Percentiles rank a stretch among this genome's conserved stretches.
phyloP scores from a whole-genome alignment of 768 basidiomycete genomes.

The Mycena venus region DNA sequence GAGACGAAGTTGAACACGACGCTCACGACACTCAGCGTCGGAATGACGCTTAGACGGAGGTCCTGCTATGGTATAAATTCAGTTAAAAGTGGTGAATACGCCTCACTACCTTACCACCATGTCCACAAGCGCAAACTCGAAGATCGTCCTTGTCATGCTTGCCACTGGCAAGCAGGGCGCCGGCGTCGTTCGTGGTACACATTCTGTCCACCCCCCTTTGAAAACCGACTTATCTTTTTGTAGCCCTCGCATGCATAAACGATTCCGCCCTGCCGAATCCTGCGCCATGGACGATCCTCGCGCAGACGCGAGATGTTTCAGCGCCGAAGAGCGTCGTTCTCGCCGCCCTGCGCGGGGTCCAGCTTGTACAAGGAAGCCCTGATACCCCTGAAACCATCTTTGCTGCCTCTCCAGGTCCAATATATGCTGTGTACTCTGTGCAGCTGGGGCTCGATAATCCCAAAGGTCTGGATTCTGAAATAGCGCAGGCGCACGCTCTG shows the following conservation, averaged over 20 bases:
- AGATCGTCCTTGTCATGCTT: slow-evolving; percentile 22
- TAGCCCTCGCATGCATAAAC: slow-evolving; percentile 14
- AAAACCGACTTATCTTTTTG: no score
- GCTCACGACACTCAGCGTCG: neutral
- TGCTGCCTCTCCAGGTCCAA: slow-evolving; percentile 3
- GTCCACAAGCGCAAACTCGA: slow-evolving; percentile 1
- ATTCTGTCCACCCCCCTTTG: no score
- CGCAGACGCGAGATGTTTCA: slow-evolving; percentile 10
- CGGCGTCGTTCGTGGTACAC: slow-evolving; percentile 21
- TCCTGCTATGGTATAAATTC: neutral
- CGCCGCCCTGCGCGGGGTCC: slow-evolving; percentile 14
- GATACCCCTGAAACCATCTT: slow-evolving; percentile 14
- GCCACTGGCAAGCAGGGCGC: slow-evolving; percentile 25
- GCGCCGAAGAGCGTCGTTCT: slow-evolving; percentile 18
- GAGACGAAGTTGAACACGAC: neutral
- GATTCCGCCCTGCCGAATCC: neutral
- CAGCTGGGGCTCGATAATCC: slow-evolving; percentile 30
- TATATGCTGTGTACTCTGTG: slow-evolving; percentile 27
- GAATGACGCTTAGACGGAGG: slow-evolving; percentile 3
- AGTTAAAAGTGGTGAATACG: no score
- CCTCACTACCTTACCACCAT: neutral
- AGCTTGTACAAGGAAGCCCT: neutral
- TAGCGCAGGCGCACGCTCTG: slow-evolving; percentile 4
- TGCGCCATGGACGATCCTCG: slow-evolving; percentile 22
- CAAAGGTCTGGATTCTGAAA: slow-evolving; percentile 3